phyloP scores from a whole-genome alignment of 2,329 filamentous ascomycete species.

The Phyllosticta citriasiana region DNA sequence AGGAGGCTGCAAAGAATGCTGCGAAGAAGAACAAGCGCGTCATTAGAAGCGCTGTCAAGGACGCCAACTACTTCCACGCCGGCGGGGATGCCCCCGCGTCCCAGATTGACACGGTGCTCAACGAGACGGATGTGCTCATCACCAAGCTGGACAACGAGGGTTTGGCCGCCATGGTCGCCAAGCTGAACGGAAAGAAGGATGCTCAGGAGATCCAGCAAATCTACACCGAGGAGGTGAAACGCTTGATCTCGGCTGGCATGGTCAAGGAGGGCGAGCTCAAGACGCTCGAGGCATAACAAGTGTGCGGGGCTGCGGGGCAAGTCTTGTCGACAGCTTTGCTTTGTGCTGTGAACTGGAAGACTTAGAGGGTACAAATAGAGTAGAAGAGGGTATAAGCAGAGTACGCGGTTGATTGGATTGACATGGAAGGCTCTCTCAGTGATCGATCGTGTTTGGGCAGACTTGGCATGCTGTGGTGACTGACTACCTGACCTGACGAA shows the following conservation, averaged over 20 bases:
- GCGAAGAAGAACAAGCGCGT: conserved; percentile 99
- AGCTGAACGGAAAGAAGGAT: conserved; percentile 69
- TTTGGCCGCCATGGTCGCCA: conserved; percentile 70
- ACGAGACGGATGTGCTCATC: conserved; percentile 79
- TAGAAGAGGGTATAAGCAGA: too few species aligned
- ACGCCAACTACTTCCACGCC: conserved; percentile 86
- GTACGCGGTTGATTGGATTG: too few species aligned
- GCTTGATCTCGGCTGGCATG: conserved; percentile 73
- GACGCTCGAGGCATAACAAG: conserved; percentile 32
- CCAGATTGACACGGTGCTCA: conserved; percentile 72
- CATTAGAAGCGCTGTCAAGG: conserved; percentile 86
- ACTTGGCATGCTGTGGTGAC: too few species aligned
- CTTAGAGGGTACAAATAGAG: neutral
- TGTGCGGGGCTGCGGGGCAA: neutral
- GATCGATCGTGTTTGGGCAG: too few species aligned
- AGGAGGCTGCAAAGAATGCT: conserved; percentile 97
- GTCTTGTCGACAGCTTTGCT: neutral
- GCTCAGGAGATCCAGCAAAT: conserved; percentile 75
- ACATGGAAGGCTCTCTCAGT: too few species aligned
- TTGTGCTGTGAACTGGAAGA: neutral
- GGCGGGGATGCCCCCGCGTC: conserved; percentile 58
- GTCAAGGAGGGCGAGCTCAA: conserved; percentile 76
- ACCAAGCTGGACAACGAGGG: conserved; percentile 84
- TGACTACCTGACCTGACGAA: too few species aligned
- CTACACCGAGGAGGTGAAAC: conserved; percentile 68